Evolutionary conservation across 1,284 basidiomycete species (phyloP), one percentile per base, ranked within the genome.

Genomic region (Heterobasidion parviporum): DNA sequence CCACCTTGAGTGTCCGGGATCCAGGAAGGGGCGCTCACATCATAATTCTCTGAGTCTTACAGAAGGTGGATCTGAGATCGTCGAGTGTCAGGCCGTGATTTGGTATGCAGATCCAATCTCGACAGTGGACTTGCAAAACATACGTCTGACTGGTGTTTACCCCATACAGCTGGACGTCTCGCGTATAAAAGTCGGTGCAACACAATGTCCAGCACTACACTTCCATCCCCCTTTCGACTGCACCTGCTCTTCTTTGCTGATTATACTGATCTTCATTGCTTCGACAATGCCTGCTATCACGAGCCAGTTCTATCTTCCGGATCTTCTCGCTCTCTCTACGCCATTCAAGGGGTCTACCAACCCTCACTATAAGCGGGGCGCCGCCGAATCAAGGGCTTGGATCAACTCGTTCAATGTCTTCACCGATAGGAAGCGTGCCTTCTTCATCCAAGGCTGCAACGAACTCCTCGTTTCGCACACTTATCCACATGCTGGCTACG

Each of bases 391-490:
- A 35, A 74, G 77, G 2, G 73, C 75, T 38, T 87, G 86, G 85
- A 75, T 84, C 59, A 80, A 82, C 63, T 74, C 75, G 61, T 83
- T 78, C 70, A 70, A 79, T 54, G 69, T 82, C 55, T 79, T 87
- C 66, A 77, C 77, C 48, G 78, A 82, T 65, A 73, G 76, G 61
- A 84, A 83, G 65, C 79, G 77, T 48, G 76, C 77, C 33, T 80
- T 79, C 68, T 85, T 85, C 65, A 70, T 80, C 47, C 77, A 79
- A 64, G 79, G 79, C 1, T 77, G 74, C 56, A 84, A 80, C 62
- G 82, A 83, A 61, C 74, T 85, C 7, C 74, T 87, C 34, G 81
- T 81, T 59, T 80, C 83, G 6, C 79, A 79, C 63, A 79, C 75
- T 5, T 87, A 83, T 64, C 76, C 79, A 4, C 83, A 82, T 63